phyloP scores from a whole-genome alignment of 2,329 filamentous ascomycete species.

The Xylaria hypoxylon region DNA sequence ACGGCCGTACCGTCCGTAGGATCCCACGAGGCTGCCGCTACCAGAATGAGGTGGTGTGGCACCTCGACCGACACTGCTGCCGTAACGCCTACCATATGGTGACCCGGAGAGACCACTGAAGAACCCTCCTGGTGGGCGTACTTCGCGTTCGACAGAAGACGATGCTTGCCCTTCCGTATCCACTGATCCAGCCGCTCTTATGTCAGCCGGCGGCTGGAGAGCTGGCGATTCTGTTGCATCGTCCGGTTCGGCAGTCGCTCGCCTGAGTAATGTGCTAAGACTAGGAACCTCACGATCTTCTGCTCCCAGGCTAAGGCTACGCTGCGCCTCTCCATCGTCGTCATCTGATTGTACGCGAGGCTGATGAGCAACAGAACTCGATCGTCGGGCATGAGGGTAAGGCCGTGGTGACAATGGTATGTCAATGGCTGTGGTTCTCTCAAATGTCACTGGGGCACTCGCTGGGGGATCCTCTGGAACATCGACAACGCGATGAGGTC shows the following conservation, averaged over 20 bases:
- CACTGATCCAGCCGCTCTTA: constrained; percentile 54
- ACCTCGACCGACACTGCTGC: constrained; percentile 51
- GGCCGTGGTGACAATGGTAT: constrained; percentile 78
- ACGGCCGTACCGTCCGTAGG: constrained; percentile 50
- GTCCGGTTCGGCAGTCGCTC: constrained; percentile 54
- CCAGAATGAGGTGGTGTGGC: constrained; percentile 50
- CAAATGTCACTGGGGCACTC: constrained; percentile 55
- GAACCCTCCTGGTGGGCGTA: constrained; percentile 60
- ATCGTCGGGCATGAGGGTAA: constrained; percentile 67
- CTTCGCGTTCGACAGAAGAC: constrained; percentile 55
- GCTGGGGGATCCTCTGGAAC: constrained; percentile 52
- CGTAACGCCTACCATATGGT: constrained; percentile 62
- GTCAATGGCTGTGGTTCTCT: constrained; percentile 75
- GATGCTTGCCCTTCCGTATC: constrained; percentile 57
- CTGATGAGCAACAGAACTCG: constrained; percentile 76
- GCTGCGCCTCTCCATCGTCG: constrained; percentile 71
- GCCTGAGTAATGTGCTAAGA: constrained; percentile 70
- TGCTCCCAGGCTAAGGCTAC: constrained; percentile 75
- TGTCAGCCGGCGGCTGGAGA: constrained; percentile 59
- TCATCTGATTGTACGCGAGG: constrained; percentile 66
- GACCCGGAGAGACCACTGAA: constrained; percentile 57
- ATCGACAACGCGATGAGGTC: constrained; percentile 45
- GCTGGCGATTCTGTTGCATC: constrained; percentile 50
- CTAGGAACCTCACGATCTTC: constrained; percentile 73
- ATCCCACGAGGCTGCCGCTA: constrained; percentile 52